Evolutionary conservation across 2,329 filamentous ascomycete genomes (phyloP), one percentile per base, ranked within the genome.

Genomic region (Zymoseptoria ardabiliae): DNA sequence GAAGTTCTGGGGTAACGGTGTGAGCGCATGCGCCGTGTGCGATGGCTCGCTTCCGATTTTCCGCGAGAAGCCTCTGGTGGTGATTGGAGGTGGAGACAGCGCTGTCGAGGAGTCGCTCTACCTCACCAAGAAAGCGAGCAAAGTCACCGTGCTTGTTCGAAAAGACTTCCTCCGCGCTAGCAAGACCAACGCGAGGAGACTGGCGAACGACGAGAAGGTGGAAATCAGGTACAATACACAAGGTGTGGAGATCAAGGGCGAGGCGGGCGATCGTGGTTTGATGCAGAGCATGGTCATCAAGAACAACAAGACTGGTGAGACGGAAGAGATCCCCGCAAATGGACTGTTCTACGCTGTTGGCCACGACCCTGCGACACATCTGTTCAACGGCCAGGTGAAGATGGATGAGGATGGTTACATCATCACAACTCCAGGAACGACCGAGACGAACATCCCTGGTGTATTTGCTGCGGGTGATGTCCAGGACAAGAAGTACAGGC

Each of bases 381-480:
- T 99, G 49, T 88, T 99, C 77, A 95, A 94, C 83, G 91, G 85
- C 56, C 91, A 97, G 79, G 71, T 99, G 62, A 83, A 94, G 63
- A 89, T 88, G 70, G 95, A 99, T 71, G 83, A 84, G 64, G 93
- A 99, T 64, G 91, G 91, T 21, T 99, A 99, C 77, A 85, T 99
- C 61, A 75, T 91, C 68, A 99, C 94, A 58, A 85, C 88, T 75
- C 89, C 94, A 3, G 95, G 94, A 58, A 93, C 91, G 52, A 91
- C 91, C 60, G 82, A 88, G 71, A 99, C 94, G 53, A 96, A 85
- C 76, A 77, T 97, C 5, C 85, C 91, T 72, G 94, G 94, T 74
- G 91, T 99, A 20, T 99, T 97, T 73, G 94, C 94, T 45, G 94
- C 93, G 9, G 94, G 94, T 65, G 94, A 99, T 73, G 95, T 99